A percentile compares a stretch with the other conserved stretches of the same genome.
Conservation (phyloP, 768 basidiomycete genomes). For the Pholiota conissans region DNA sequence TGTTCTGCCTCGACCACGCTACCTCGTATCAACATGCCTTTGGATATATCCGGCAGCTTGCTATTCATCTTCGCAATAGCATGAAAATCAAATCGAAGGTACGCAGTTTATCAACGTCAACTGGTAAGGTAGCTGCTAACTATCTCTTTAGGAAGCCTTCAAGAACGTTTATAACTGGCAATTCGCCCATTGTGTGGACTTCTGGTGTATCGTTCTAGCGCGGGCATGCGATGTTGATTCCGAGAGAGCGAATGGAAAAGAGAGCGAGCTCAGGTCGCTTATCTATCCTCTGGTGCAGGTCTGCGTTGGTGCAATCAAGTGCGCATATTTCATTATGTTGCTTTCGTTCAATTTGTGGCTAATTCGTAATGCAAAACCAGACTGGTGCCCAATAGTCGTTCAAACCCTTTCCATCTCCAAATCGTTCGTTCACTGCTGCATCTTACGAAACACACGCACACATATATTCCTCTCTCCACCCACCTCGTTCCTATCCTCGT, state of each 20-base stretch:
- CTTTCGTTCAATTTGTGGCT: conserved; percentile 4
- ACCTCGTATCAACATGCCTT: conserved; percentile 92
- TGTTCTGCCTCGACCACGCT: conserved; percentile 78
- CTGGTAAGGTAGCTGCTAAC: not conserved
- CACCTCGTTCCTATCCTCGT: conserved; percentile 86
- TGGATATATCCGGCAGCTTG: conserved; percentile 92
- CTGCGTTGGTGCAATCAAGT: conserved; percentile 91
- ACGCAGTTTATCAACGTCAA: conserved; percentile 10
- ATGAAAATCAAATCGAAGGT: conserved; percentile 90
- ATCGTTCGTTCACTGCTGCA: conserved; percentile 86
- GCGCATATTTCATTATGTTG: conserved; percentile 26
- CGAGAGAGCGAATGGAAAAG: conserved; percentile 50
- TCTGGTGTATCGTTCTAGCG: conserved; percentile 90
- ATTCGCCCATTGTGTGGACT: conserved; percentile 93
- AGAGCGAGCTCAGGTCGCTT: conserved; percentile 82
- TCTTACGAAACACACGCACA: conserved; percentile 78
- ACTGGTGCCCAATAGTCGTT: conserved; percentile 86
- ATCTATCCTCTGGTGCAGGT: conserved; percentile 97
- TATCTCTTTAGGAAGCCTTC: conserved; percentile 70
- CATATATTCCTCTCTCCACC: conserved; percentile 85
- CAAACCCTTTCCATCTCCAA: conserved; percentile 94
- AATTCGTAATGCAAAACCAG: conserved; percentile 41
- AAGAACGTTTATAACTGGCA: conserved; percentile 99
- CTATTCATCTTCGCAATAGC: conserved; percentile 87
- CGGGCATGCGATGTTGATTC: conserved; percentile 70